A percentile compares a stretch with the other conserved stretches of the same genome.
These are phyloP conservation scores for Avena sativa DNA, from an alignment of 176 grass and related monocot species.

Conservation along the genomic window DNA sequence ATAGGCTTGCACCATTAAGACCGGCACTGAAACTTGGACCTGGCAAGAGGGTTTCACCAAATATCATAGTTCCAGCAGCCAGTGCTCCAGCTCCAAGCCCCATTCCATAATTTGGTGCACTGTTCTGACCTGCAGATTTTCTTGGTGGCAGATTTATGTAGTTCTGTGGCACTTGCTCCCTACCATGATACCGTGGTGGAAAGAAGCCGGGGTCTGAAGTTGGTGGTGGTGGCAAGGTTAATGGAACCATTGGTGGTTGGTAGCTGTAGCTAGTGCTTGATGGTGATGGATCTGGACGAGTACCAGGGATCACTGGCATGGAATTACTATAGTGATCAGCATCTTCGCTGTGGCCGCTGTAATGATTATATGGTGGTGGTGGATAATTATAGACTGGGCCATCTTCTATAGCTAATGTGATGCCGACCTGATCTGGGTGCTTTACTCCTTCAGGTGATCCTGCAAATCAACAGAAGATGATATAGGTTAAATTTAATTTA, in stretches of 20 bases:
- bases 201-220: constrained; percentile 56
- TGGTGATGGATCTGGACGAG: constrained; percentile 31
- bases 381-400: constrained; percentile 76
- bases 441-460: constrained; percentile 59
- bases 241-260: constrained; percentile 41
- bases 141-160: constrained; percentile 75
- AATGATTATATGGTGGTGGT: constrained; percentile 31
- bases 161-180: constrained; percentile 52
- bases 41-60: constrained; percentile 82
- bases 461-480: constrained; percentile 38
- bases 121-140: constrained; percentile 45
- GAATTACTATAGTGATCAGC: constrained; percentile 35
- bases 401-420: constrained; percentile 93
- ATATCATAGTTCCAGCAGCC: constrained; percentile 77
- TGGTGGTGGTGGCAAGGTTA: constrained; percentile 51
- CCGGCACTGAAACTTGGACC: constrained; percentile 48
- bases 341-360: constrained; percentile 29
- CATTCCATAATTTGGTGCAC: constrained; percentile 57
- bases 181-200: constrained; percentile 46
- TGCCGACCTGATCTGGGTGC: constrained; percentile 61
- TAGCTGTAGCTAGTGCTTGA: constrained; percentile 47
- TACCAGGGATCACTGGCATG: not conserved
- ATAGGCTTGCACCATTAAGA: constrained; percentile 51
- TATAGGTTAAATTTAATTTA: not conserved
- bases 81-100: constrained; percentile 84